These are phyloP conservation scores for Vitis hybrid DNA, from an alignment of 177 flowering plant species.

Conservation along the genomic window DNA sequence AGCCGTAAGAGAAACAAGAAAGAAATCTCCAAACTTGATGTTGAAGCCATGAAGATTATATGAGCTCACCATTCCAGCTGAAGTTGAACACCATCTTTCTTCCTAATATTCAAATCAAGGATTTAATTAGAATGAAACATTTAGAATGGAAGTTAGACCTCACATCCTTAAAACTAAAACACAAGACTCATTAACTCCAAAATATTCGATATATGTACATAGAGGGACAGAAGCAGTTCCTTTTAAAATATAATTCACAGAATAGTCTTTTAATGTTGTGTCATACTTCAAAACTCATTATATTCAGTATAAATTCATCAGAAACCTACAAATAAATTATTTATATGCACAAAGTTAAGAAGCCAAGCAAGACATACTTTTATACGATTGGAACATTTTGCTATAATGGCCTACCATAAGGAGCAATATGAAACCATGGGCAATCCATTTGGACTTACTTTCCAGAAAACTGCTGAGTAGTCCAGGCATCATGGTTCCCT, in stretches of 20 bases:
- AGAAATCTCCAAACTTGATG: not conserved
- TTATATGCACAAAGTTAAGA: too few relatives aligned
- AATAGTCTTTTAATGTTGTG: not conserved
- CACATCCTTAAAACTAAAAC: not conserved
- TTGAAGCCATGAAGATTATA: not conserved
- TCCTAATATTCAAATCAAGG: slow-evolving; percentile 40
- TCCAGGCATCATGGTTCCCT: slow-evolving; percentile 94
- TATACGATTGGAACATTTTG: too few relatives aligned
- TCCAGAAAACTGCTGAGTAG: slow-evolving; percentile 49
- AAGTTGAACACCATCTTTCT: slow-evolving; percentile 70
- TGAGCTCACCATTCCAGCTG: slow-evolving; percentile 81
- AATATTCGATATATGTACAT: not conserved
- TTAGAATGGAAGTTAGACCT: not conserved
- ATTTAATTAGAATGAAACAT: not conserved
- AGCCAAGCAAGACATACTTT: too few relatives aligned
- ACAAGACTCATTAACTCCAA: not conserved
- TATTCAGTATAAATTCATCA: too few relatives aligned
- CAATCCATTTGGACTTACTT: slow-evolving; percentile 40
- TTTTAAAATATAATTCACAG: not conserved
- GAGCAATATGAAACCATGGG: too few relatives aligned
- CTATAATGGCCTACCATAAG: not conserved
- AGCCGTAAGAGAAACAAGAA: not conserved
- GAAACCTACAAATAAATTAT: too few relatives aligned
- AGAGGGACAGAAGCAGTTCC: not conserved
- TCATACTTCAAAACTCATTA: not conserved